Evolutionary conservation across 2,329 filamentous ascomycete species (phyloP).

Genomic region (Ophiostoma pallidulum): DNA sequence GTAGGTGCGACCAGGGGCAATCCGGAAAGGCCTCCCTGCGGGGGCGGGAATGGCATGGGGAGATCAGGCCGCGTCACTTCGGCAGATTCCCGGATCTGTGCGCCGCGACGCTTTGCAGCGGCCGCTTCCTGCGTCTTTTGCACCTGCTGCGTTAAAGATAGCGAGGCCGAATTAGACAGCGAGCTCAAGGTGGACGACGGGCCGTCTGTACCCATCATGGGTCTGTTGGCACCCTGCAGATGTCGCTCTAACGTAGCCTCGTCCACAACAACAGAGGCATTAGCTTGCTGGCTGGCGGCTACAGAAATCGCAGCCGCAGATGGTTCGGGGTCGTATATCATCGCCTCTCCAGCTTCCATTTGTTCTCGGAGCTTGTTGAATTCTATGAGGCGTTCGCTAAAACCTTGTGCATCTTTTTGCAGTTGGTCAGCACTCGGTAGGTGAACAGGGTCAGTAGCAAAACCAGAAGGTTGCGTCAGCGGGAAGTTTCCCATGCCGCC

Average conservation of each 20-base stretch:
- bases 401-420: slow-evolving; percentile 46
- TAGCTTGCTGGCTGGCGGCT: slow-evolving; percentile 2
- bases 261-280: slow-evolving; percentile 8
- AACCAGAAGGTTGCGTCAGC: slow-evolving; percentile 28
- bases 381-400: slow-evolving; percentile 66
- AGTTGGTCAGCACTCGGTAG: slow-evolving; percentile 44
- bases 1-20: slow-evolving; percentile 83
- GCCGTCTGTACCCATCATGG: slow-evolving; percentile 23
- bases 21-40: slow-evolving; percentile 52
- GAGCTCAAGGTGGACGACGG: slow-evolving; percentile 22
- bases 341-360: slow-evolving; percentile 47
- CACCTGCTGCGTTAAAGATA: slow-evolving; percentile 76
- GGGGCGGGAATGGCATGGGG: slow-evolving; percentile 66
- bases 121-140: slow-evolving; percentile 53
- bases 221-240: slow-evolving; percentile 10
- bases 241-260: slow-evolving; percentile 5
- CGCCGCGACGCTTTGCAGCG: slow-evolving; percentile 48
- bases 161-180: slow-evolving; percentile 21
- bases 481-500: slow-evolving; percentile 25
- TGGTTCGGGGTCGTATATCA: slow-evolving; percentile 19
- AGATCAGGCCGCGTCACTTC: slow-evolving; percentile 47
- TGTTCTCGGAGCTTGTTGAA: slow-evolving; percentile 73
- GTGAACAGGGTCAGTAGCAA: slow-evolving; percentile 28
- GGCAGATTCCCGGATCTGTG: slow-evolving; percentile 27
- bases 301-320: background rate